These are phyloP conservation scores for Fusarium staphyleae DNA, from an alignment of 2,329 filamentous ascomycete genomes.

Conservation along the genomic window DNA sequence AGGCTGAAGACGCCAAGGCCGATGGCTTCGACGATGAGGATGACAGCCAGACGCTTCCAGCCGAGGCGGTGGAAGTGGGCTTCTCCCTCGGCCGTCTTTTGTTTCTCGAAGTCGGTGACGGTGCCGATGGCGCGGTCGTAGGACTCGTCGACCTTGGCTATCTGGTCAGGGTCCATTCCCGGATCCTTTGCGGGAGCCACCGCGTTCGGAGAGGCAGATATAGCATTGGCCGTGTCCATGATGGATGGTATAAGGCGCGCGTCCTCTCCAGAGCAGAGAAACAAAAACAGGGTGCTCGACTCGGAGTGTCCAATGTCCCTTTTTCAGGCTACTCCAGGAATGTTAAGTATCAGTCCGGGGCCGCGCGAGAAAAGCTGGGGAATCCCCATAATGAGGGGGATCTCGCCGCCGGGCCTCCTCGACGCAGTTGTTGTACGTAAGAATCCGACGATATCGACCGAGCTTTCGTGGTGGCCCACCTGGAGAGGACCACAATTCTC, in stretches of 20 bases:
- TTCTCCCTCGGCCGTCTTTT: conserved; percentile 22
- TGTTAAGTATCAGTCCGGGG: background rate
- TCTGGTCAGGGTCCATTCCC: conserved; percentile 11
- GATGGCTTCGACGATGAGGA: conserved; percentile 29
- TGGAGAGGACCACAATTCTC: background rate
- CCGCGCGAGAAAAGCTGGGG: conserved; percentile 1
- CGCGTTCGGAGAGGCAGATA: background rate
- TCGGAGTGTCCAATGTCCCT: background rate
- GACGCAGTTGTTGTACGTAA: conserved; percentile 24
- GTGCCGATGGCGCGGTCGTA: conserved; percentile 22
- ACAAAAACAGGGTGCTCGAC: background rate
- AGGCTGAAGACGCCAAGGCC: conserved; percentile 29
- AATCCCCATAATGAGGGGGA: conserved; percentile 4
- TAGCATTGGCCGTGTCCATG: conserved; percentile 3
- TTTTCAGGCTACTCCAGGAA: background rate
- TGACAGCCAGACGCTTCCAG: conserved; percentile 29
- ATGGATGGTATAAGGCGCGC: background rate
- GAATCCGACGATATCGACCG: conserved; percentile 13
- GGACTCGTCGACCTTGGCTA: conserved; percentile 10
- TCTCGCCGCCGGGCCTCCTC: conserved; percentile 3
- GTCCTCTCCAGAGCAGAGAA: too few relatives aligned
- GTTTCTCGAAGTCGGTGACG: conserved; percentile 26
- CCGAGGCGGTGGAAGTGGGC: conserved; percentile 26
- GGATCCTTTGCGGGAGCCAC: background rate
- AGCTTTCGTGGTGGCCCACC: background rate